These are phyloP conservation scores for Plenodomus biglobosus DNA, from an alignment of 2,329 filamentous ascomycete species.

Conservation along the genomic window DNA sequence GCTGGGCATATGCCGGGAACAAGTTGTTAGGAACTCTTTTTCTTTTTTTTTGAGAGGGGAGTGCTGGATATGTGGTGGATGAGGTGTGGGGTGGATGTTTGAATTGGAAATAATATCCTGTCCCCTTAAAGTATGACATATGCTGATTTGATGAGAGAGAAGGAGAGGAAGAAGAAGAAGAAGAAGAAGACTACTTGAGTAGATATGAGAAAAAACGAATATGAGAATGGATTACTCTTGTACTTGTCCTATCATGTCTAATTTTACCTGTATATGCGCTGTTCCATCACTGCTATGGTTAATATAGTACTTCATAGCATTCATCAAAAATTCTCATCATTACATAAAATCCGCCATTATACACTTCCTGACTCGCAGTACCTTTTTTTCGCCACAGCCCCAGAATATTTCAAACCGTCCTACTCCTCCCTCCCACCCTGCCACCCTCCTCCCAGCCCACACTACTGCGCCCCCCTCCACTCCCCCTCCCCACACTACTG, in stretches of 20 bases:
- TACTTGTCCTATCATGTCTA: too few relatives aligned
- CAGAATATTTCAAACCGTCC: constrained; percentile 5
- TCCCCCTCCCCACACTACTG: not conserved
- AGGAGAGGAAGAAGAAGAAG: too few relatives aligned
- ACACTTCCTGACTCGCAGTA: constrained; percentile 7
- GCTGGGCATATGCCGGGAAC: constrained; percentile 40
- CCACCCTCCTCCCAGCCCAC: constrained; percentile 13
- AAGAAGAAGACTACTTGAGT: constrained; percentile 13
- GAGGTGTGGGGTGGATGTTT: not conserved
- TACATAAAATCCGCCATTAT: constrained; percentile 11
- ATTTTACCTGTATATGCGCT: too few relatives aligned
- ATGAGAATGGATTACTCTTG: not conserved
- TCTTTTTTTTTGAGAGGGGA: too few relatives aligned
- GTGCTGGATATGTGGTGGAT: too few relatives aligned
- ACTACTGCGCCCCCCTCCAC: constrained; percentile 1
- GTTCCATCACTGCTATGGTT: too few relatives aligned
- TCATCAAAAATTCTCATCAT: too few relatives aligned
- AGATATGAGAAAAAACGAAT: constrained; percentile 16
- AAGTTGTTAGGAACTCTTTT: constrained; percentile 11
- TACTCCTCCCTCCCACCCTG: constrained; percentile 4
- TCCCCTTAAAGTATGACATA: constrained; percentile 4
- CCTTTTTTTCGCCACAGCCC: constrained; percentile 7
- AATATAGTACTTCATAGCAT: too few relatives aligned
- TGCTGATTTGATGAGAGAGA: constrained; percentile 10
- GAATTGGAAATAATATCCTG: constrained; percentile 1